Percentiles rank a stretch among this genome's conserved stretches.
Evolutionary conservation across 2,329 filamentous ascomycete species (phyloP).

Genomic region (Cladosporium sp.): DNA sequence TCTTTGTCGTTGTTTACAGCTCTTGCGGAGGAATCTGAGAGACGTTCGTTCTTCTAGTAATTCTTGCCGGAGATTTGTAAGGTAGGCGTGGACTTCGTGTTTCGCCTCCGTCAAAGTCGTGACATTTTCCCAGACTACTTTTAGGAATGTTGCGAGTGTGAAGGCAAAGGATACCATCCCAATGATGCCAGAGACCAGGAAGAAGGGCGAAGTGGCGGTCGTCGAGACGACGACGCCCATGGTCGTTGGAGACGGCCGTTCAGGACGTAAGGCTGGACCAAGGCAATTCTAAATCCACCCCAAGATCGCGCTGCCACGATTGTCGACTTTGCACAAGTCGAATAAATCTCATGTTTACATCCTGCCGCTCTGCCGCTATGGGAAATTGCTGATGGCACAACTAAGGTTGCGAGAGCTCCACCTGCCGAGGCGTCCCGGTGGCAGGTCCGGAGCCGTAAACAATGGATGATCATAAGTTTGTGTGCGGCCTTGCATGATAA

Average conservation of each 20-base stretch:
- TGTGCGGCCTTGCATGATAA: no score
- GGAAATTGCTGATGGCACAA: no score
- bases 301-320: no score
- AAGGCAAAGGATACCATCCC: constrained; percentile 42
- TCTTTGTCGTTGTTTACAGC: constrained; percentile 1
- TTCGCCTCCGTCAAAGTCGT: constrained; percentile 35
- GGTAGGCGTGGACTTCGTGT: constrained; percentile 36
- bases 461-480: no score
- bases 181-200: constrained; percentile 21
- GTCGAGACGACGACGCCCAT: constrained; percentile 4
- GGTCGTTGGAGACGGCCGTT: neutral
- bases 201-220: constrained; percentile 8
- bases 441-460: no score
- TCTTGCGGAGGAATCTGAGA: constrained; percentile 27
- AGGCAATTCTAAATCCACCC: neutral
- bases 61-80: constrained; percentile 39
- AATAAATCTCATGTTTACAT: no score
- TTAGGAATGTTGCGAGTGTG: constrained; percentile 40
- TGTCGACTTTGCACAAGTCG: no score
- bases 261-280: neutral
- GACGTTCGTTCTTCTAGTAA: constrained; percentile 39
- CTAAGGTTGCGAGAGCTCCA: no score
- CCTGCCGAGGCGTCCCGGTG: no score
- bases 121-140: constrained; percentile 39
- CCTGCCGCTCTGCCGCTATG: no score